phyloP scores from a whole-genome alignment of 1,284 basidiomycete genomes.

The Ustanciosporium gigantosporum region DNA sequence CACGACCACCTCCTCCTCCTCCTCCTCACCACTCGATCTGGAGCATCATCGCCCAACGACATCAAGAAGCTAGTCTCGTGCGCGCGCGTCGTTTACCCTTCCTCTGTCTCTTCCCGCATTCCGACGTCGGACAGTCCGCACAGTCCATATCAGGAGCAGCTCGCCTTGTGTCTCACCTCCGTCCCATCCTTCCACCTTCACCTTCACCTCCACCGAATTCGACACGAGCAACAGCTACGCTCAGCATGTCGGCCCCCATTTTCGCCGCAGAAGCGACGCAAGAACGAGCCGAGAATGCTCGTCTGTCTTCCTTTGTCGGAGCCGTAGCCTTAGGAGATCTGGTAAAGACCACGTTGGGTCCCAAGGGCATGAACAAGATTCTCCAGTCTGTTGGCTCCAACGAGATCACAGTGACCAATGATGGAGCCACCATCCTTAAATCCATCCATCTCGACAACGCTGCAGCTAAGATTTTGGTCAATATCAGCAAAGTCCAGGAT shows the following conservation, averaged over 20 bases:
- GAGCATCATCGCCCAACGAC: too few species aligned
- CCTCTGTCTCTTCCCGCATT: too few species aligned
- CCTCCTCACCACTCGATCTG: too few species aligned
- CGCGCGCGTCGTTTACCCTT: too few species aligned
- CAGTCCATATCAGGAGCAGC: too few species aligned
- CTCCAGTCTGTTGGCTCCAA: conserved; percentile 88
- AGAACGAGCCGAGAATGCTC: conserved; percentile 95
- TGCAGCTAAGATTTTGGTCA: conserved; percentile 97
- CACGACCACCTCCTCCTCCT: too few species aligned
- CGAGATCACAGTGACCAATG: conserved; percentile 95
- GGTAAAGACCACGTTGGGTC: conserved; percentile 96
- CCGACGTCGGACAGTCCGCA: too few species aligned
- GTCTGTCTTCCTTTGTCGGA: conserved; percentile 95
- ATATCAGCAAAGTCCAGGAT: conserved; percentile 99
- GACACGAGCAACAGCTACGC: too few species aligned
- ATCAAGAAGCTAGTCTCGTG: too few species aligned
- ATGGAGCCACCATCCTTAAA: conserved; percentile 97
- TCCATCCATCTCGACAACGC: conserved; percentile 97
- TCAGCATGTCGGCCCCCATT: conserved; percentile 60
- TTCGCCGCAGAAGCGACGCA: conserved; percentile 74
- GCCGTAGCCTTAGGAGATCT: conserved; percentile 95
- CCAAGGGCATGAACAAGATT: conserved; percentile 94
- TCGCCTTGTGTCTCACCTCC: too few species aligned
- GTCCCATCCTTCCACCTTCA: too few species aligned
- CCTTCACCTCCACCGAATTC: too few species aligned